Evolutionary conservation across 1,139 yeast species (phyloP).

Genomic region (Lodderomyces beijingensis): DNA sequence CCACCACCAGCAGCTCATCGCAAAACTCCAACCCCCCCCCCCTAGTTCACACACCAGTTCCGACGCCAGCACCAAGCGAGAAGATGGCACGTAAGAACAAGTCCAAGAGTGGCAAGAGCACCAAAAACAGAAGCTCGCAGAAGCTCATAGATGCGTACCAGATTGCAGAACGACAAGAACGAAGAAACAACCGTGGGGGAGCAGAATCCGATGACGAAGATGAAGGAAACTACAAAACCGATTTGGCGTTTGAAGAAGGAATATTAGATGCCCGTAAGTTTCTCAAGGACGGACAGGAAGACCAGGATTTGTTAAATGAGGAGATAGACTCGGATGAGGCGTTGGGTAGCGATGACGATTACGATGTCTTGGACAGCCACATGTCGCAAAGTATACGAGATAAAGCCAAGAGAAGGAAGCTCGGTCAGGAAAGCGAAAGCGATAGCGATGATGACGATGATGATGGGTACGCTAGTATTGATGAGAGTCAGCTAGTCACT

Average conservation of each 20-base stretch:
- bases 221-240: conserved; percentile 13
- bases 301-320: conserved; percentile 51
- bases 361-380: conserved; percentile 60
- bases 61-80: no score
- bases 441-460: conserved; percentile 14
- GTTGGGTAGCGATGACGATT: conserved; percentile 70
- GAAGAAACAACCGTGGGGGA: conserved; percentile 16
- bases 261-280: conserved; percentile 41
- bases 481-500: conserved; percentile 70
- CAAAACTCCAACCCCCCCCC: neutral
- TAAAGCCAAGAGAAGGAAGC: conserved; percentile 35
- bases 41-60: neutral
- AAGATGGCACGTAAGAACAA: conserved; percentile 6
- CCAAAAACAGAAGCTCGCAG: conserved; percentile 25
- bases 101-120: conserved; percentile 4
- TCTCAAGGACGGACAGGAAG: conserved; percentile 25
- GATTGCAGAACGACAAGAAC: conserved; percentile 41
- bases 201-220: conserved; percentile 18
- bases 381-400: conserved; percentile 68
- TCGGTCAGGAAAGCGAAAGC: conserved; percentile 17
- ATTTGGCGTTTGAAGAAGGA: conserved; percentile 32
- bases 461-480: conserved; percentile 49
- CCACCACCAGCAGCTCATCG: no score
- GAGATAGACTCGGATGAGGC: conserved; percentile 77
- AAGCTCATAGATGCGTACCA: conserved; percentile 45